These are phyloP conservation scores for Cladosporium sp. DNA, from an alignment of 2,329 filamentous ascomycete genomes.

Conservation along the genomic window DNA sequence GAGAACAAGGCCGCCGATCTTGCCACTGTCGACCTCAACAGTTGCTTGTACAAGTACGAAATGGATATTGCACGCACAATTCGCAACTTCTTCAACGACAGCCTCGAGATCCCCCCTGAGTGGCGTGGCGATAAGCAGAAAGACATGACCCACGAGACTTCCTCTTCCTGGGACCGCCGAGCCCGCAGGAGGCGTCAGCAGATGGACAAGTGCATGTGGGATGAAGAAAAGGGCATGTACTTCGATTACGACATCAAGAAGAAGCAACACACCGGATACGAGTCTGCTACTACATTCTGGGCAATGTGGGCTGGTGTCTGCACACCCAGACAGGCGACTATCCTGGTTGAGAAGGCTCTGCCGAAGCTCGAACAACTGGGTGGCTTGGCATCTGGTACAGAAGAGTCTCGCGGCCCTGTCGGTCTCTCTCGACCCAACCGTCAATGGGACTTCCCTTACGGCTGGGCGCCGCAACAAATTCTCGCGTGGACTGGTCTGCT, in stretches of 20 bases:
- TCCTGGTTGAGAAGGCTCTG: constrained; percentile 76
- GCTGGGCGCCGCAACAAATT: constrained; percentile 98
- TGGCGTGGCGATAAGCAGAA: constrained; percentile 69
- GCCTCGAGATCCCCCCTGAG: constrained; percentile 75
- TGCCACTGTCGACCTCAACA: constrained; percentile 93
- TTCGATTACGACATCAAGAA: constrained; percentile 93
- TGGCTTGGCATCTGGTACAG: constrained; percentile 84
- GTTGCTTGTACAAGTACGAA: constrained; percentile 94
- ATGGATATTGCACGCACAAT: constrained; percentile 87
- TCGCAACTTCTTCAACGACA: constrained; percentile 79
- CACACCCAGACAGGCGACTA: constrained; percentile 79
- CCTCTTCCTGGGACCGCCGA: constrained; percentile 85
- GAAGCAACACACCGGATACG: constrained; percentile 78
- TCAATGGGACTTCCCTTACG: constrained; percentile 98
- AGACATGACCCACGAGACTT: constrained; percentile 73
- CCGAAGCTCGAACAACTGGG: constrained; percentile 87
- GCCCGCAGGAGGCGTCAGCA: constrained; percentile 78
- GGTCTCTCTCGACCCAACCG: constrained; percentile 84
- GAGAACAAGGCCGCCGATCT: constrained; percentile 85
- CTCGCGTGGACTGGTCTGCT: constrained; percentile 92
- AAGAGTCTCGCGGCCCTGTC: constrained; percentile 79
- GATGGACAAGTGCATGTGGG: constrained; percentile 94
- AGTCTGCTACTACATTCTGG: constrained; percentile 94
- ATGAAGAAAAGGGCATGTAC: constrained; percentile 89
- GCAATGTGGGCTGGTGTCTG: constrained; percentile 92